Base-by-base conservation (phyloP, 2,329 filamentous ascomycete genomes). In the Colletotrichum musae region DNA sequence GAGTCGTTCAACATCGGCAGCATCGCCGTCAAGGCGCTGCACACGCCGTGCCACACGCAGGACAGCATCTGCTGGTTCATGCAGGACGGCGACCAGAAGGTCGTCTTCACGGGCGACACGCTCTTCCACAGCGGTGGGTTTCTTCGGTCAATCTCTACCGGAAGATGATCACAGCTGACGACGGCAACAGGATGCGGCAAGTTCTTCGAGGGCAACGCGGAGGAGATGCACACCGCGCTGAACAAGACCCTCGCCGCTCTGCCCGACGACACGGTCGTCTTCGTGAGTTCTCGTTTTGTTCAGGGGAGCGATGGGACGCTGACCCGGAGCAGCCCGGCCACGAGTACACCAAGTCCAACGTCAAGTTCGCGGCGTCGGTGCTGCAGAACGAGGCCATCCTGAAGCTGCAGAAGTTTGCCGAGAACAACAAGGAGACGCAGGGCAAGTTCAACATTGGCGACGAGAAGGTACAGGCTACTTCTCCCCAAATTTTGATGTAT, bases 331-430 rank as follows among this genome's bases (percentile, higher is more conserved):
- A 95, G 92, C 95, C 95, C 18, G 96, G 96, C 4, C 96, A 99
- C 76, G 96, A 98, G 80, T 99, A 99, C 83, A 99, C 96, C n/a
- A 97, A 96, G 81, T 88, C 92, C 59, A 99, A 99, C 77, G 94
- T 96, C 76, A 94, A 94, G 79, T 99, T 99, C 77, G 91, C 90
- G 56, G 83, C 92, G 68, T 92, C 91, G 2, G 92, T 98, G 16
- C 84, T 92, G 64, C 90, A 93, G 75, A 92, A 88, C 50, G 91
- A 93, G 57, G 86, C 93, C 0, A 89, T 98, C 71, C 91, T 93
- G 85, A 92, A 91, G 74, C 86, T 99, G 39, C 85, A 93, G 73
- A 85, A 87, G 0, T 98, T 94, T 79, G 93, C 94, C 1, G 89
- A 93, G 63, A 86, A 88, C 70, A 95, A 98, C 80, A 85, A 91